Evolutionary conservation across 1,284 basidiomycete species (phyloP), one percentile per base, ranked within the genome.

Genomic region (Trametes pubescens): DNA sequence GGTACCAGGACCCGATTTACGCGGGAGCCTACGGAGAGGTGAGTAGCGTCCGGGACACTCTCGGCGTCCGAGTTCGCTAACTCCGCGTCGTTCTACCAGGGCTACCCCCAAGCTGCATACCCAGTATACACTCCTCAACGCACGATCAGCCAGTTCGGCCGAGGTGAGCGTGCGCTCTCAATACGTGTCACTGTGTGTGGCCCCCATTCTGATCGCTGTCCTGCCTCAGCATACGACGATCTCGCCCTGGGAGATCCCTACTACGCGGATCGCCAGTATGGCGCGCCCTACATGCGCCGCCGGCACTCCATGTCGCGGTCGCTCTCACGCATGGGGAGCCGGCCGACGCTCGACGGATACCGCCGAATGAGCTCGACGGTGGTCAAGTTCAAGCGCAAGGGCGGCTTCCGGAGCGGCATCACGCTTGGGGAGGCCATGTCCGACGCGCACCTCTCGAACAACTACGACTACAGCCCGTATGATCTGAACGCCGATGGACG

Each of bases 301-400:
- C 80, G 84, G 51, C 81, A 84, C 67, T 88, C 82, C n/a, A 77
- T 87, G 54, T 89, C 88, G 9, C 84, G 82, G 9, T 66, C 73
- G 77, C 22, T 74, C 80, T 44, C 78, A 75, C 35, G 79, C 79
- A 16, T 76, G 76, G 52, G 62, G 14, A 43, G 40, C 72, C 75
- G 35, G 69, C 65, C 56, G 68, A 56, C 60, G 29, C 26, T 79
- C 64, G 85, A 84, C 65, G 71, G 76, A 26, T 83, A 81, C 70
- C 82, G 79, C 29, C 79, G 70, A 11, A 66, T 82, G 24, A 82
- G 81, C 68, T 79, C 81, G 1, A 75, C 81, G 32, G 76, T 84
- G 47, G 79, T 92, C 68, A 91, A 89, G 74, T 92, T 92, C 78
- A 90, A 89, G 75, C 83, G 86, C 73, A 91, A 89, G 79, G 88